A percentile compares a stretch with the other conserved stretches of the same genome.
Evolutionary conservation across 768 basidiomycete genomes (phyloP).

Genomic region (Leccinum boreale): DNA sequence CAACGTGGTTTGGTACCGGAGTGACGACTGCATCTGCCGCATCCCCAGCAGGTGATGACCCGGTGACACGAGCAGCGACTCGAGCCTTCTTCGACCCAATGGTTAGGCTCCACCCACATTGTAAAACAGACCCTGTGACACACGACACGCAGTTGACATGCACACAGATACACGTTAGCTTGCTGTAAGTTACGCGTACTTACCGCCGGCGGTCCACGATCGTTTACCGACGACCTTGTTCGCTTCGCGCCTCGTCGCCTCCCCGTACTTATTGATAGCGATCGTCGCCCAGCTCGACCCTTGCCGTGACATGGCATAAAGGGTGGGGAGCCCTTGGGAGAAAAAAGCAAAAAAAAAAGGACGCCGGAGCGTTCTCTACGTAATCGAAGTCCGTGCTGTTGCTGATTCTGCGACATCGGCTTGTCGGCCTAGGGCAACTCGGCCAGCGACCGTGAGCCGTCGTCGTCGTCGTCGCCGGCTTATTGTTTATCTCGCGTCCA

Average conservation of each 20-base stretch:
- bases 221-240: background rate
- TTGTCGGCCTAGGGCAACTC: background rate
- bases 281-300: background rate
- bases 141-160: background rate
- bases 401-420: background rate
- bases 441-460: background rate
- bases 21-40: background rate
- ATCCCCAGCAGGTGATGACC: background rate
- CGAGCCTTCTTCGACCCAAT: background rate
- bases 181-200: background rate
- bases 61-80: too few species aligned
- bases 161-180: background rate
- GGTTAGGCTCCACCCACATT: background rate
- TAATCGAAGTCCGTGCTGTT: slow-evolving; percentile 15
- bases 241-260: background rate
- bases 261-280: slow-evolving; percentile 2
- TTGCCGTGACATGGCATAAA: background rate
- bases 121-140: too few species aligned
- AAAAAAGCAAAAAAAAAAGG: background rate
- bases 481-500: background rate
- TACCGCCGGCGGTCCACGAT: background rate
- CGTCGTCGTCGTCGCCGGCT: background rate
- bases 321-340: too few species aligned
- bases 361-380: slow-evolving; percentile 2
- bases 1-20: background rate